Base-by-base conservation (phyloP, 1,284 basidiomycete species). In the Rhodotorula sp. region DNA sequence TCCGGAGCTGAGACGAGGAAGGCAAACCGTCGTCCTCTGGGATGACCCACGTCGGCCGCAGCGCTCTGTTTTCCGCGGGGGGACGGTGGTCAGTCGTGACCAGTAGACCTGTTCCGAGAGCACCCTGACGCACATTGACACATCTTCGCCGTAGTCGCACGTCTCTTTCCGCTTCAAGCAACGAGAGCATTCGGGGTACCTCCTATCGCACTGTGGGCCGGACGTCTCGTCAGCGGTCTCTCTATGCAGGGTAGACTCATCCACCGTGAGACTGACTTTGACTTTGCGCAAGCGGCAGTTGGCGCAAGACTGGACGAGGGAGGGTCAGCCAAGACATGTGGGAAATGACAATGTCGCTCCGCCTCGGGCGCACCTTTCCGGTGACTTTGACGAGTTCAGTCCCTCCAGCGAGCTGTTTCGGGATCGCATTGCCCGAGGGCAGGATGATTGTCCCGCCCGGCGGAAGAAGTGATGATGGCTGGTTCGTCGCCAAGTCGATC, bases 91-190 rank as follows among this genome's bases (percentile, higher is more conserved):
- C 1, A 23, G 18, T 23, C 14, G 38, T 1, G 26, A 8, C 70
- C 38, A 43, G 38, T 43, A 43, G 38, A 43, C 38, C 38, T 43
- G 8, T 12, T 14, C 2, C 38, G 38, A 43, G 38, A 1, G 38
- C 38, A 43, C 12, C 10, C 38, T 2, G 38, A 43, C 38, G 38
- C 38, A 74, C 72, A 74, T 61, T 1, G 70, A 63, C 12, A 74
- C 63, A 8, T 72, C 73, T 15, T 72, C 66, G 19, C 68, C 68
- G 45, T 69, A 74, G 18, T 74, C 73, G 50, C 73, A 74, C 12
- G 6, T 4, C 55, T 74, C 73, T 23, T 60, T 68, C 3, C 73
- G 64, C 61, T 72, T 71, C 56, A 56, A 38, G 31, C 66, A 74
- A n/a, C 70, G 54, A 10, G 70, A 52, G n/a, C 73, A 74, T 21